phyloP scores from a whole-genome alignment of 2,329 filamentous ascomycete genomes.

The Pleurostoma richardsiae region DNA sequence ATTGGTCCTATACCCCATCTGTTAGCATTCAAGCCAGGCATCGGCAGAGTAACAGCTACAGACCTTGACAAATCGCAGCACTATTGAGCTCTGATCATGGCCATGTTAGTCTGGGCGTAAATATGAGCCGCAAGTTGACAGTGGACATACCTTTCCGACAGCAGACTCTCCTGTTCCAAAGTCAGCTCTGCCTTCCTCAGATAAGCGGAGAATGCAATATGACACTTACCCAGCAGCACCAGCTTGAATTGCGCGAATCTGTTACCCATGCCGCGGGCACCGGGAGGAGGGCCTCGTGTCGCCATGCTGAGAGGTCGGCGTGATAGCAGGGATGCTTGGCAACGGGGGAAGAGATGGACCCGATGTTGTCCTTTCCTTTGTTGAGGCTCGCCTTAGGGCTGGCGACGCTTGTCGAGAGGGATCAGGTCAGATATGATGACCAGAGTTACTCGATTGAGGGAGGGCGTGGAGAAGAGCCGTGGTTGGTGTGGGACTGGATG shows the following conservation, averaged over 20 bases:
- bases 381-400: too few species aligned
- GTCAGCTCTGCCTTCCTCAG: constrained; percentile 28
- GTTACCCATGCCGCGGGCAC: constrained; percentile 62
- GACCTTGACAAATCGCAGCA: constrained; percentile 97
- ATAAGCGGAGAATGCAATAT: too few species aligned
- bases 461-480: too few species aligned
- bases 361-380: too few species aligned
- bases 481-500: neutral
- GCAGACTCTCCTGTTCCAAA: constrained; percentile 78
- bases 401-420: too few species aligned
- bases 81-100: constrained; percentile 76
- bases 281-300: constrained; percentile 64
- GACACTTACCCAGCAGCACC: constrained; percentile 78
- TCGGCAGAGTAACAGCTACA: constrained; percentile 15
- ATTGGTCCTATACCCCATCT: constrained; percentile 73
- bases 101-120: too few species aligned
- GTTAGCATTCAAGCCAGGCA: constrained; percentile 9
- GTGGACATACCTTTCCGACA: constrained; percentile 78
- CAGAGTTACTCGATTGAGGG: too few species aligned
- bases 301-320: constrained; percentile 61
- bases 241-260: constrained; percentile 99
- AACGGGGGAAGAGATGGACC: neutral
- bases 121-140: constrained; percentile 2
- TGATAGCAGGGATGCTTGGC: neutral
- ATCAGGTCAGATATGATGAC: too few species aligned